Percentiles rank a stretch among this genome's conserved stretches.
phyloP scores from a whole-genome alignment of 257 asterid genomes.

The Knoxia roxburghii region DNA sequence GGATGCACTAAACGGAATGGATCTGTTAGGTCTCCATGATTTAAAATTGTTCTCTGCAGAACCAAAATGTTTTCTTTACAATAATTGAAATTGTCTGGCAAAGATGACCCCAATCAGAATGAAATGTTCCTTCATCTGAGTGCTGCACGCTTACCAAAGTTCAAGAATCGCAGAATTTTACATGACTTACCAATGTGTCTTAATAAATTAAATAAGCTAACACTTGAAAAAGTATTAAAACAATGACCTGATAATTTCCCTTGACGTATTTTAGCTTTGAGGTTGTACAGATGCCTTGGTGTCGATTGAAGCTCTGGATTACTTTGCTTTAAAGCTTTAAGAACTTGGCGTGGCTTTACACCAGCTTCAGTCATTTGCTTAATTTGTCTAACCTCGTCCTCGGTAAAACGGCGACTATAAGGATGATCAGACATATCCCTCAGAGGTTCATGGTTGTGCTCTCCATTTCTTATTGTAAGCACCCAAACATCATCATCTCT shows the following conservation, averaged over 20 bases:
- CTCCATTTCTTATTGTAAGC: slow-evolving; percentile 38
- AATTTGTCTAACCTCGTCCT: slow-evolving; percentile 37
- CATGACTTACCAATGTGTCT: background rate
- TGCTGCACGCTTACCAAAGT: slow-evolving; percentile 9
- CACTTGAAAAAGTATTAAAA: background rate
- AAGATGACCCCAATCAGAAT: slow-evolving; percentile 7
- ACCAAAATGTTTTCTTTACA: slow-evolving; percentile 1
- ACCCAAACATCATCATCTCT: slow-evolving; percentile 45
- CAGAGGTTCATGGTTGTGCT: slow-evolving; percentile 46
- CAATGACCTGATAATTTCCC: slow-evolving; percentile 36
- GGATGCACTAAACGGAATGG: slow-evolving; percentile 15
- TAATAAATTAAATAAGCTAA: background rate
- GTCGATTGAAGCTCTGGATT: slow-evolving; percentile 46
- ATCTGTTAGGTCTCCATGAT: slow-evolving; percentile 33
- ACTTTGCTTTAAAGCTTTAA: slow-evolving; percentile 36
- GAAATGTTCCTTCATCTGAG: slow-evolving; percentile 3
- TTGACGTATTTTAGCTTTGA: slow-evolving; percentile 43
- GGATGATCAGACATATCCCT: slow-evolving; percentile 49
- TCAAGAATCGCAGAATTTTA: slow-evolving; percentile 11
- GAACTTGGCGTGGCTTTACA: slow-evolving; percentile 37
- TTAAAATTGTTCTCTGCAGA: slow-evolving; percentile 33
- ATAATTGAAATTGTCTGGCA: background rate
- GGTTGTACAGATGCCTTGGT: slow-evolving; percentile 44
- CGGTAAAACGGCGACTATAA: slow-evolving; percentile 41
- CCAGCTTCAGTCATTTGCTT: slow-evolving; percentile 48